Evolutionary conservation across 75 land plant genomes (phyloP).

Genomic region (Cupressus sempervirens): DNA sequence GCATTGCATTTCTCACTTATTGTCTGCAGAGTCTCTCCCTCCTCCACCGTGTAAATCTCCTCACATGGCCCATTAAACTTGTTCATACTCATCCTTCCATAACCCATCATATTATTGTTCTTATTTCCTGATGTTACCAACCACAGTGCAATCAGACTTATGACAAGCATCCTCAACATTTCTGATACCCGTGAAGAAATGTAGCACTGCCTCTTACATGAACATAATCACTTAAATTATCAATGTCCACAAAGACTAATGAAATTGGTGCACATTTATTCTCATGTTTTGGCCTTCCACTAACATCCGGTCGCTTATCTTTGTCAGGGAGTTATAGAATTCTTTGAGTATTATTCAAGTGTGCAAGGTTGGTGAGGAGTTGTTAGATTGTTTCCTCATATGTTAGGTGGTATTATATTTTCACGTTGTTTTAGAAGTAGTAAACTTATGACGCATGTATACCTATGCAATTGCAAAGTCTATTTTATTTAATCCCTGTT

Average conservation of each 20-base stretch:
- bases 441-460: no score
- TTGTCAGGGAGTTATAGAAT: neutral
- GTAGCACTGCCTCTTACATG: neutral
- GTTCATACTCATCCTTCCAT: neutral
- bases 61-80: slow-evolving; percentile 26
- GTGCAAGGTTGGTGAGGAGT: neutral
- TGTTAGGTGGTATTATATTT: neutral
- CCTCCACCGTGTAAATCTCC: slow-evolving; percentile 50
- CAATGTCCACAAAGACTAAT: neutral
- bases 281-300: neutral
- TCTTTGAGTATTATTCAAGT: neutral
- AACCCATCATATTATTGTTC: neutral
- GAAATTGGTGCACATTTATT: neutral
- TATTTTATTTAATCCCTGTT: no score
- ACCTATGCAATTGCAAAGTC: no score
- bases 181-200: neutral
- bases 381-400: neutral
- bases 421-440: no score
- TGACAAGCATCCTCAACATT: neutral
- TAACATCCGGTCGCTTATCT: neutral
- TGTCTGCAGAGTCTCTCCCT: slow-evolving; percentile 61
- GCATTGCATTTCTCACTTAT: slow-evolving; percentile 63
- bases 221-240: neutral
- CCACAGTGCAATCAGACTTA: neutral
- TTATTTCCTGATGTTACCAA: neutral